Evolutionary conservation across 768 basidiomycete species (phyloP), one percentile per base, ranked within the genome.

Genomic region (Macrolepiota fuliginosa): DNA sequence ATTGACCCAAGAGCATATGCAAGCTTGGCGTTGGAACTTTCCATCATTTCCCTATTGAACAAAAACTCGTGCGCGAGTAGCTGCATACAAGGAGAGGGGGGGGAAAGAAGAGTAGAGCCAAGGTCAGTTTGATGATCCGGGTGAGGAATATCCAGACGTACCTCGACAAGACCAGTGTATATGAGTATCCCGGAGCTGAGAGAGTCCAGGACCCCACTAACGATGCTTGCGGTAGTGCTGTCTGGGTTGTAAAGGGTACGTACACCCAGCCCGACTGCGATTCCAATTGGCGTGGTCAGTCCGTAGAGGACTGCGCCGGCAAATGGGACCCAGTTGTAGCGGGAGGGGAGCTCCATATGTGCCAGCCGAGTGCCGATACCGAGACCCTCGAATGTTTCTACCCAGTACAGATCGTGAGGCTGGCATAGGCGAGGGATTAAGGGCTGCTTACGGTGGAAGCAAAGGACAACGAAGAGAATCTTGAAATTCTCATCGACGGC

Each of bases 61-160:
- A 98, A 70, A 75, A 98, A 97, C 69, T 98, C 96, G 70, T 97
- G 96, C 1, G 94, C 96, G 49, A 98, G 81, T 0, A 97, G 82
- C 88, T 90, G 63, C n/a, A 36, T 47, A 37, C 7, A 4, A 1
- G 45, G 15, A 39, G 15, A 12, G 19, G 37, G 39, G 46, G n/a
- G 39, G 50, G 17, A 22, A n/a, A 63, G 17, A 42, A 45, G 35
- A 19, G 10, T 11, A 10, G 9, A 24, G 22, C 24, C 7, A 45
- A 7, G 17, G 10, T 49, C 47, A 19, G 24, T 13, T 3, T 11
- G 9, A 24, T 24, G 47, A 12, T 11, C 47, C n/a, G 9, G 15
- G 3, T n/a, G n/a, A 35, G 25, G n/a, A 24, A 15, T 37, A 39
- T 47, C 3, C 11, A 15, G 22, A 66, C 78, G 37, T 63, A 89